Conservation (phyloP, 2,329 filamentous ascomycete genomes). For the Clonostachys chloroleuca region DNA sequence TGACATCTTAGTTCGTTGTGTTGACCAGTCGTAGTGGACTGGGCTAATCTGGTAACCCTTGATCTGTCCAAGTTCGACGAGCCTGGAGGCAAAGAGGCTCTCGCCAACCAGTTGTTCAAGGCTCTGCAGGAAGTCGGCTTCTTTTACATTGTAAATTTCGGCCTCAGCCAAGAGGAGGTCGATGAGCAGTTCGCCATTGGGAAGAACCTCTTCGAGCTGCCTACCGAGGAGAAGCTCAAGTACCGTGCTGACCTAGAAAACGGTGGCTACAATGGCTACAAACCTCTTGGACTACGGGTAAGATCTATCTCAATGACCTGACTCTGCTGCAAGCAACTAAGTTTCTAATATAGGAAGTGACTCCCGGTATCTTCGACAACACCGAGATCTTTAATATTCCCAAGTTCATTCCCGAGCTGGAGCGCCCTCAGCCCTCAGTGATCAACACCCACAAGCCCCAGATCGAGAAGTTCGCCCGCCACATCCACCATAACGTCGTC, state of each 20-base stretch:
- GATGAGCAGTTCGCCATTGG: constrained; percentile 58
- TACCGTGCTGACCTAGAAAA: constrained; percentile 44
- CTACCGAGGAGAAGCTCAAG: constrained; percentile 54
- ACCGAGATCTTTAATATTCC: constrained; percentile 33
- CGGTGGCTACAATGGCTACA: constrained; percentile 54
- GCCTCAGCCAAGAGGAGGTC: constrained; percentile 54
- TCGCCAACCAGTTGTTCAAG: constrained; percentile 50
- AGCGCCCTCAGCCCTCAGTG: constrained; percentile 22
- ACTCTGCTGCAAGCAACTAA: background rate
- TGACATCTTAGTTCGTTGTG: background rate
- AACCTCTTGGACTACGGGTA: constrained; percentile 35
- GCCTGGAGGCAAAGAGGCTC: constrained; percentile 46
- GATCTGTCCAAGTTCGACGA: constrained; percentile 49
- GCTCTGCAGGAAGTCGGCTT: constrained; percentile 48
- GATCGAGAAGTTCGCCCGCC: constrained; percentile 26
- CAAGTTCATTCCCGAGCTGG: constrained; percentile 27
- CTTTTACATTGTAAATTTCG: constrained; percentile 61
- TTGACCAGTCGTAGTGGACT: constrained; percentile 25
- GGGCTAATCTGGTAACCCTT: constrained; percentile 53
- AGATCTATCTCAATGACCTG: background rate
- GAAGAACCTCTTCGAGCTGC: constrained; percentile 51
- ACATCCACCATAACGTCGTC: constrained; percentile 24
- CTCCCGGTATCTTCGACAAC: constrained; percentile 26
- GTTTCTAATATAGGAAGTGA: constrained; percentile 12
- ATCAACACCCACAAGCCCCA: constrained; percentile 18